These are phyloP conservation scores for Hemisphaericaspora xylanilytica DNA, from an alignment of 1,139 yeast genomes.

Conservation along the genomic window DNA sequence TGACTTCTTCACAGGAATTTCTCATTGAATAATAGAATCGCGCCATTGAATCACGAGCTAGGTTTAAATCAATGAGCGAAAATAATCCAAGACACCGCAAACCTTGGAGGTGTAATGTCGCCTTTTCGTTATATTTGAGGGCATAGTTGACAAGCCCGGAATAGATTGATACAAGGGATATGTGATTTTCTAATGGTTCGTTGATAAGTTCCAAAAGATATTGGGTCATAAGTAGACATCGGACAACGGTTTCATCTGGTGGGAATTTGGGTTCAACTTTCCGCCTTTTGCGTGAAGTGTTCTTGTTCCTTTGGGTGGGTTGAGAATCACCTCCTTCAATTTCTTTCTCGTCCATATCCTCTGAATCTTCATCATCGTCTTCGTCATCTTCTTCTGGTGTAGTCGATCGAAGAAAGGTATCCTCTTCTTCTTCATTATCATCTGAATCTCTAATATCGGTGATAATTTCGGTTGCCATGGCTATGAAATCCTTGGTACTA, in stretches of 20 bases:
- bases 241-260: slow-evolving; percentile 51
- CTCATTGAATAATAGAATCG: slow-evolving; percentile 63
- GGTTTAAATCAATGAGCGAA: slow-evolving; percentile 63
- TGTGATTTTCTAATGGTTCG: slow-evolving; percentile 63
- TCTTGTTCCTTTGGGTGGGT: slow-evolving; percentile 16
- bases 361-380: slow-evolving; percentile 19
- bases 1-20: slow-evolving; percentile 59
- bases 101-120: slow-evolving; percentile 62
- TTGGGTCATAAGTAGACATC: slow-evolving; percentile 69
- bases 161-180: slow-evolving; percentile 68
- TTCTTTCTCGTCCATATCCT: slow-evolving; percentile 16
- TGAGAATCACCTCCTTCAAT: slow-evolving; percentile 26
- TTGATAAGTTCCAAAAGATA: slow-evolving; percentile 68
- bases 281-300: slow-evolving; percentile 25
- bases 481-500: slow-evolving; percentile 78
- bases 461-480: slow-evolving; percentile 81
- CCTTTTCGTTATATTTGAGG: slow-evolving; percentile 57
- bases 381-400: slow-evolving; percentile 17
- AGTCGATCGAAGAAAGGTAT: slow-evolving; percentile 12
- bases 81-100: slow-evolving; percentile 76
- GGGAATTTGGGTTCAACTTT: slow-evolving; percentile 40
- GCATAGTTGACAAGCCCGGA: slow-evolving; percentile 85
- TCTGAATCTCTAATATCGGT: slow-evolving; percentile 78
- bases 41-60: slow-evolving; percentile 66
- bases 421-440: slow-evolving; percentile 30